Conservation (phyloP, 441 rosid species). For the Capsella rubella region DNA sequence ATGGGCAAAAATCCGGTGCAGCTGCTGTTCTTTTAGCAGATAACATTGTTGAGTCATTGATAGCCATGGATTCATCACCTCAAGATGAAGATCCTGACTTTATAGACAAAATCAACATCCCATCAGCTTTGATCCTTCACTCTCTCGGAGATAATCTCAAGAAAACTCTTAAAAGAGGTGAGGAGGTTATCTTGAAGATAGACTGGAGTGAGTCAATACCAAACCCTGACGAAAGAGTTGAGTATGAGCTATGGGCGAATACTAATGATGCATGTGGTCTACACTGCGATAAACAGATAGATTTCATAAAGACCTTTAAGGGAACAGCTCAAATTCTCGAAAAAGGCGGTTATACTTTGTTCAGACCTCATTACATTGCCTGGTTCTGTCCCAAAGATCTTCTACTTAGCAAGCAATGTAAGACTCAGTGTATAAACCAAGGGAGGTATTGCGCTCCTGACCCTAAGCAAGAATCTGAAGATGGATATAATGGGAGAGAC, state of each 20-base stretch:
- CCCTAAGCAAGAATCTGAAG: conserved; percentile 80
- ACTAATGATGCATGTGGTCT: conserved; percentile 90
- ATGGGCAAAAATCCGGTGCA: conserved; percentile 84
- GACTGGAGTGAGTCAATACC: conserved; percentile 97
- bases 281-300: conserved; percentile 82
- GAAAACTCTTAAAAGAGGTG: conserved; percentile 66
- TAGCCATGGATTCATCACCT: conserved; percentile 91
- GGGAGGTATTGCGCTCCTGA: conserved; percentile 98
- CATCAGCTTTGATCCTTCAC: conserved; percentile 80
- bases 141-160: conserved; percentile 71
- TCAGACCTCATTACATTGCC: conserved; percentile 88
- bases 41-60: conserved; percentile 65
- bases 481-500: conserved; percentile 88
- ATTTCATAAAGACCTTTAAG: conserved; percentile 77
- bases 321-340: conserved; percentile 93
- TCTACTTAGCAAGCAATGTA: conserved; percentile 66
- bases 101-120: conserved; percentile 73
- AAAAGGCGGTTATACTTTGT: conserved; percentile 73
- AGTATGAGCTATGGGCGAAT: conserved; percentile 93
- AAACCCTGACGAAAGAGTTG: conserved; percentile 92
- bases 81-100: conserved; percentile 57
- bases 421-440: conserved; percentile 88
- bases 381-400: conserved; percentile 84
- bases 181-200: conserved; percentile 65
- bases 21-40: conserved; percentile 89